These are phyloP conservation scores for Neurospora cerealis DNA, from an alignment of 495 filamentous ascomycete genomes.

Conservation along the genomic window DNA sequence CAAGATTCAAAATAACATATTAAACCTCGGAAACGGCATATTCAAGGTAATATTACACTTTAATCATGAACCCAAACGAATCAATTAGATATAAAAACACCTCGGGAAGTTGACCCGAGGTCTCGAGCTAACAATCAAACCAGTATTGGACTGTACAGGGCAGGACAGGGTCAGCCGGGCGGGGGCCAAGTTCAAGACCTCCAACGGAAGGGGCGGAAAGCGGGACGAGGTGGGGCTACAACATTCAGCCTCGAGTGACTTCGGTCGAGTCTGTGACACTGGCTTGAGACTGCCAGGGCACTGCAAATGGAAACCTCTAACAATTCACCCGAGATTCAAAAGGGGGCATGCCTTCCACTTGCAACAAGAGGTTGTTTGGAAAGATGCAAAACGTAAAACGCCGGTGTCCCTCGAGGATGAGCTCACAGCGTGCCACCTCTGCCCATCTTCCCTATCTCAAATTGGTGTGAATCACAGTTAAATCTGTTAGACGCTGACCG, in stretches of 20 bases:
- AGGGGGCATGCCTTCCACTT: neutral
- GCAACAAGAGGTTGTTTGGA: neutral
- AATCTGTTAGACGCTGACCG: neutral
- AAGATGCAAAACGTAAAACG: neutral
- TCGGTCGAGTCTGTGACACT: neutral
- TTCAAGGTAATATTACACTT: no score
- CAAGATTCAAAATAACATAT: no score
- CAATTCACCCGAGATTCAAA: neutral
- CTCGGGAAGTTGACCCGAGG: no score
- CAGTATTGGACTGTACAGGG: neutral
- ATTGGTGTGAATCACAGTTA: neutral
- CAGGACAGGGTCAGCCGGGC: neutral
- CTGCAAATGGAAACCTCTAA: neutral
- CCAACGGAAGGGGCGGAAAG: neutral
- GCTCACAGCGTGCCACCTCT: neutral
- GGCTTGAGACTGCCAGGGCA: neutral
- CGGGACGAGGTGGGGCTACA: neutral
- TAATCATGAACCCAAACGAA: no score
- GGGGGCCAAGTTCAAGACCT: neutral
- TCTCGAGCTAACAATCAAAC: no score
- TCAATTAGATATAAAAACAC: no score
- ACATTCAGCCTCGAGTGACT: neutral
- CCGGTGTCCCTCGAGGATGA: neutral
- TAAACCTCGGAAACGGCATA: no score
- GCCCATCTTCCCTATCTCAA: neutral